These are phyloP conservation scores for Stylosanthes scabra DNA, from an alignment of 331 rosid genomes.

Conservation along the genomic window DNA sequence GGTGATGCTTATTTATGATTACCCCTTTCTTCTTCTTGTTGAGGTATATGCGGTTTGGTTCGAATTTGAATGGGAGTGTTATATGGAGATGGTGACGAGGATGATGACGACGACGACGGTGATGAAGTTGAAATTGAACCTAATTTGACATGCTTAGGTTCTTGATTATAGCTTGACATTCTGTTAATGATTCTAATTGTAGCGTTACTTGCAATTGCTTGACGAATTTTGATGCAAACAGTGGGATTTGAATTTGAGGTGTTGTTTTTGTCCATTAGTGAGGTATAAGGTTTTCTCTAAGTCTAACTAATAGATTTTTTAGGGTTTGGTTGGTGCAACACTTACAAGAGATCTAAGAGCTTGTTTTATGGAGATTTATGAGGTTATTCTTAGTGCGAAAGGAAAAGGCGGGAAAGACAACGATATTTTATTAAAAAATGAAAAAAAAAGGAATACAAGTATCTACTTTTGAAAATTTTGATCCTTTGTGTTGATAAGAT, in stretches of 20 bases:
- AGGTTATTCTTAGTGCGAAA: constrained; percentile 28
- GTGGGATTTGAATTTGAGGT: constrained; percentile 36
- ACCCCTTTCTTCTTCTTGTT: constrained; percentile 14
- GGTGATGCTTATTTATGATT: constrained; percentile 21
- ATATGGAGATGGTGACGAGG: too few species aligned
- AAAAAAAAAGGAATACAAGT: neutral
- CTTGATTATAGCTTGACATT: constrained; percentile 38
- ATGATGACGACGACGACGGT: neutral
- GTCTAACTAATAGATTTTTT: neutral
- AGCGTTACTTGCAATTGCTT: constrained; percentile 41
- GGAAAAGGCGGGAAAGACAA: constrained; percentile 23
- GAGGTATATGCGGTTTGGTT: constrained; percentile 15
- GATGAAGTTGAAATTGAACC: constrained; percentile 14
- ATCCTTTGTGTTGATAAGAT: constrained; percentile 39
- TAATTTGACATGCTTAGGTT: constrained; percentile 33
- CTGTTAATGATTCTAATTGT: constrained; percentile 42
- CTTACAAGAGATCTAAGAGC: constrained; percentile 12
- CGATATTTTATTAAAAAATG: neutral
- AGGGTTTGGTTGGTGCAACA: constrained; percentile 29
- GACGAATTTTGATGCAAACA: constrained; percentile 60
- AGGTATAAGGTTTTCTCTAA: constrained; percentile 1
- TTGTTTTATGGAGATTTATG: constrained; percentile 36
- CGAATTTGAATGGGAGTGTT: neutral
- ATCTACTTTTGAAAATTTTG: constrained; percentile 31
- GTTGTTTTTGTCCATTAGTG: constrained; percentile 56